A percentile compares a stretch with the other conserved stretches of the same genome.
Evolutionary conservation across 768 basidiomycete genomes (phyloP).

Genomic region (Suillus americanus): DNA sequence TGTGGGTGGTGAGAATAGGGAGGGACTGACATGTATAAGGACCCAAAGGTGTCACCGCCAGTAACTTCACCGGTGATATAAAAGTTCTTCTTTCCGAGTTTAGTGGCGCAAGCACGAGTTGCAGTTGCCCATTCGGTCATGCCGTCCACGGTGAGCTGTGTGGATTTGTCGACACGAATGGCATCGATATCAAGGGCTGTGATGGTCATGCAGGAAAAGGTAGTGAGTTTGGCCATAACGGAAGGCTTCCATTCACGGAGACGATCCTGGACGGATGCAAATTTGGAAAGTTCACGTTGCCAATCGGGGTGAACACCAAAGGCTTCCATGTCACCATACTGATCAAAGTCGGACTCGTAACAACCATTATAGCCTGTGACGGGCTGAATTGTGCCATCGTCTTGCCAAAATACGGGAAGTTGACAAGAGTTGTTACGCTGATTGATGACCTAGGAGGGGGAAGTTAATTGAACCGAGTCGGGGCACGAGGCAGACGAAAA

Average conservation of each 20-base stretch:
- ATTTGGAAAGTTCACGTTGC: constrained; percentile 93
- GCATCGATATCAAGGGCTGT: constrained; percentile 88
- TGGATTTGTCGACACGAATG: constrained; percentile 94
- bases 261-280: constrained; percentile 95
- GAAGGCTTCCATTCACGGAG: constrained; percentile 86
- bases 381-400: constrained; percentile 56
- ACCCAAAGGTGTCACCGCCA: constrained; percentile 88
- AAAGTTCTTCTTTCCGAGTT: constrained; percentile 81
- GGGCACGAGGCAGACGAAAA: constrained; percentile 1
- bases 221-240: constrained; percentile 75
- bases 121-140: constrained; percentile 72
- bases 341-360: constrained; percentile 84
- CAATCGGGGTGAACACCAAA: constrained; percentile 95
- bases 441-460: constrained; percentile 54
- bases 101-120: constrained; percentile 72
- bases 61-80: constrained; percentile 93
- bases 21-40: constrained; percentile 72
- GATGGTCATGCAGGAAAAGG: constrained; percentile 85
- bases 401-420: constrained; percentile 78
- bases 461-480: constrained; percentile 1
- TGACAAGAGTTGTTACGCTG: constrained; percentile 70
- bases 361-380: constrained; percentile 71
- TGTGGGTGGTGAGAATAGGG: neutral
- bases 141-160: constrained; percentile 84
- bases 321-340: constrained; percentile 96